Evolutionary conservation across 306 rosid species (phyloP).

Genomic region (Glycine soja): DNA sequence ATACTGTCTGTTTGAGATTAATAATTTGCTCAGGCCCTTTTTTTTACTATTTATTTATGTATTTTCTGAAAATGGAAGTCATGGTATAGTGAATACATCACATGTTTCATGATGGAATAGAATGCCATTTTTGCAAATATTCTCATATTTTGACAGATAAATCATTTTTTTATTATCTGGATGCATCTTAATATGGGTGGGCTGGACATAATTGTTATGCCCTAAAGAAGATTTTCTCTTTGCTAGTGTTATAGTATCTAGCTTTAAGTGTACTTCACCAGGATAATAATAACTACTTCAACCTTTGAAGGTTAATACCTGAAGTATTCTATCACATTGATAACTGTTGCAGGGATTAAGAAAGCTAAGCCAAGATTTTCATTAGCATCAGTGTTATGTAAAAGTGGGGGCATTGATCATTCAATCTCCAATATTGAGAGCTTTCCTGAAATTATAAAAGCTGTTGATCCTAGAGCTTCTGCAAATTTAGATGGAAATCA

Average conservation of each 20-base stretch:
- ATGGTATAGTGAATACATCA: not conserved
- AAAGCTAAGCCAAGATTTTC: constrained; percentile 61
- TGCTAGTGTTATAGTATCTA: constrained; percentile 11
- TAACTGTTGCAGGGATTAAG: constrained; percentile 58
- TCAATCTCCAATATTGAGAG: constrained; percentile 50
- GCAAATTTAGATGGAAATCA: constrained; percentile 48
- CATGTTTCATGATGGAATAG: constrained; percentile 8
- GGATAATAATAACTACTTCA: constrained; percentile 25
- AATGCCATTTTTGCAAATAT: constrained; percentile 17
- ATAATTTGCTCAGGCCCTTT: not conserved
- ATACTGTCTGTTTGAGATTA: constrained; percentile 15
- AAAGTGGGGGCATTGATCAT: constrained; percentile 47
- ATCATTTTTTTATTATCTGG: not conserved
- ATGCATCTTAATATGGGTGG: constrained; percentile 19
- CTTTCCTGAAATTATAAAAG: constrained; percentile 54
- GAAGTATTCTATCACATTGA: constrained; percentile 31
- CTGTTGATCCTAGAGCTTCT: constrained; percentile 40
- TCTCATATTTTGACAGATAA: constrained; percentile 26
- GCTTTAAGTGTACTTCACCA: constrained; percentile 7
- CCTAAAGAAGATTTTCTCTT: constrained; percentile 1
- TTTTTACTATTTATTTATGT: not conserved
- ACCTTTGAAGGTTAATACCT: constrained; percentile 34
- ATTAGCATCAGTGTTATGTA: constrained; percentile 48
- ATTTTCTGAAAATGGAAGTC: constrained; percentile 10
- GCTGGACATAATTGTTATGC: constrained; percentile 20